Evolutionary conservation across 2,329 filamentous ascomycete genomes (phyloP).

Genomic region (Didymella exigua): DNA sequence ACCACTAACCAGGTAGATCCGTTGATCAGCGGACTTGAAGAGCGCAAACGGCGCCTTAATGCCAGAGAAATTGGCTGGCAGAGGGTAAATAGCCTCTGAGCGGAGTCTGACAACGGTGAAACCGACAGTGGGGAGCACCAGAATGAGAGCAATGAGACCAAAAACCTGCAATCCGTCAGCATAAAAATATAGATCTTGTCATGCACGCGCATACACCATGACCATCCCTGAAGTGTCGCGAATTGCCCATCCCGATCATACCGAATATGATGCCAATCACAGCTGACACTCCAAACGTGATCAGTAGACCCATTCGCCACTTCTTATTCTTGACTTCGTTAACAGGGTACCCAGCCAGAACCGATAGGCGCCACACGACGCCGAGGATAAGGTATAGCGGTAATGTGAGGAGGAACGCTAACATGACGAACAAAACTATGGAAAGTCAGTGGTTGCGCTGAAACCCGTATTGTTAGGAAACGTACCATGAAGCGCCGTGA

Average conservation of each 20-base stretch:
- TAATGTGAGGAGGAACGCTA: conserved; percentile 35
- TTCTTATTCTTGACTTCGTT: conserved; percentile 32
- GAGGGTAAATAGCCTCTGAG: conserved; percentile 26
- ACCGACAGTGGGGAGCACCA: conserved; percentile 27
- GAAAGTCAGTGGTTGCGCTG: not conserved
- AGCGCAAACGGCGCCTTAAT: conserved; percentile 29
- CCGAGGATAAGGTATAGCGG: conserved; percentile 36
- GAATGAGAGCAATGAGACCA: conserved; percentile 29
- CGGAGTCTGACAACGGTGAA: conserved; percentile 29
- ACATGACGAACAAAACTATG: conserved; percentile 26
- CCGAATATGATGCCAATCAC: conserved; percentile 30
- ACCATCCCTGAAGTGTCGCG: conserved; percentile 29
- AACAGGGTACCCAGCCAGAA: conserved; percentile 31
- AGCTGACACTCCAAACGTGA: conserved; percentile 24
- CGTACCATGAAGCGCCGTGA: conserved; percentile 35
- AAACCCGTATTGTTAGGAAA: rapidly evolving
- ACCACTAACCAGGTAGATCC: conserved; percentile 31
- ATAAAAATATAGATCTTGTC: not conserved
- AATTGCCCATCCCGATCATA: conserved; percentile 34
- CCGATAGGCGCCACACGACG: conserved; percentile 32
- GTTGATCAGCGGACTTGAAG: conserved; percentile 28
- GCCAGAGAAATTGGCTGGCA: conserved; percentile 24
- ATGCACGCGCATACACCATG: conserved; percentile 28
- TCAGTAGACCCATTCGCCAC: conserved; percentile 32
- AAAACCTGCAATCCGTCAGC: conserved; percentile 24